Base-by-base conservation (phyloP, 2,329 filamentous ascomycete genomes). In the Cladosporium sp. region DNA sequence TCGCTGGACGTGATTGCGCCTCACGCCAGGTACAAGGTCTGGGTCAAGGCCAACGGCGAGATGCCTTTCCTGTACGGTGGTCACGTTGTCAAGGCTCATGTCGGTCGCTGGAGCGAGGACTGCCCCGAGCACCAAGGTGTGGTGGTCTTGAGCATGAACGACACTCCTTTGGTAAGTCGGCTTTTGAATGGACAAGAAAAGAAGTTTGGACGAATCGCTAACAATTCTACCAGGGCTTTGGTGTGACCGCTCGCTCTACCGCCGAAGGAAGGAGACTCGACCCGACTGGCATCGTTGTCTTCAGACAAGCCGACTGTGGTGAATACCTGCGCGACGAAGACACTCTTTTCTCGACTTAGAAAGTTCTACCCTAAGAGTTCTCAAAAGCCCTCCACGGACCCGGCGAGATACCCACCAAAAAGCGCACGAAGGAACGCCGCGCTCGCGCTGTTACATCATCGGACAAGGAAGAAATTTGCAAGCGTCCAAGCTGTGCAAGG, bases 1-100 rank as follows among this genome's bases (percentile, higher is more conserved):
- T 91, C 87, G n/a, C 84, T 99, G 66, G 90, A 93, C 69, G 87
- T 97, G 69, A 90, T 99, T 71, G 91, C 93, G 66, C 90, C 92
- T 71, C 92, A 97, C 78, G 94, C 94, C 54, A 86, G 95, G 67
- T 96, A 97, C 82, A 98, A 98, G 87, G 89, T 98, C 73, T 98
- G 93, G 93, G 90, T 99, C 72, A 96, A 96, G 81, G 87, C 89
- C 67, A 98, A 98, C 80, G 95, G 95, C 71, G 93, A 96, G 75
- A 97, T 97, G 93, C 94, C 95, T 1, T 98, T 96, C 78, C 82
- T 99, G 57, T 99, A 98, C 80, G 95, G 95, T 63, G 92, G 92
- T 66, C 93, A 98, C 79, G 85, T 96, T 62, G 87, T 96, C 72
- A 92, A 92, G 78, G 90, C 90, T 36, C 90, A 93, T 77, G 87